Conservation (phyloP, 192 early-diverging fungal genomes). For the Coemansia sp. region DNA sequence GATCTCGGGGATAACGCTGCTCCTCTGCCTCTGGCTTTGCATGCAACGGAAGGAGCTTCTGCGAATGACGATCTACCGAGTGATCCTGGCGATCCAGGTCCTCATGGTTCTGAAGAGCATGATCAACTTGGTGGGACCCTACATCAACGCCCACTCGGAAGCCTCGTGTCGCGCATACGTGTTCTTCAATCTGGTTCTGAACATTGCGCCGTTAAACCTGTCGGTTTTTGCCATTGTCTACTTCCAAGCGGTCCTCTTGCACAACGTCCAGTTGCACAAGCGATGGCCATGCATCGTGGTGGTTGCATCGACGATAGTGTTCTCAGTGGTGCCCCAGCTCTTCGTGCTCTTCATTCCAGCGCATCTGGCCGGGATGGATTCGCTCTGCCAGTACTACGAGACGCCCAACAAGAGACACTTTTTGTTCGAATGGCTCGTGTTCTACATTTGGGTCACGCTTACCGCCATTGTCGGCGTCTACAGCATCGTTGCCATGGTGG, state of each 20-base stretch:
- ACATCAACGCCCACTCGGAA: constrained; percentile 5
- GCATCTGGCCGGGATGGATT: constrained; percentile 10
- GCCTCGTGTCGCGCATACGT: constrained; percentile 19
- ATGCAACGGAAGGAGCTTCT: constrained; percentile 23
- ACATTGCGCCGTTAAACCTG: constrained; percentile 26
- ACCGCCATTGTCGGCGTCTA: constrained; percentile 15
- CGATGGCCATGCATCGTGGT: constrained; percentile 7
- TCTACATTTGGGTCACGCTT: constrained; percentile 37
- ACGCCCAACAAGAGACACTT: constrained; percentile 25
- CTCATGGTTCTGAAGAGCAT: constrained; percentile 17
- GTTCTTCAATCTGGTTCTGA: constrained; percentile 20
- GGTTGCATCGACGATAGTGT: neutral
- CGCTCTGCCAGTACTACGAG: constrained; percentile 24
- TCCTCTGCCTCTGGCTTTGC: constrained; percentile 16
- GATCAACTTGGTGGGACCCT: constrained; percentile 15
- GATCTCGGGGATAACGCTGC: constrained; percentile 13
- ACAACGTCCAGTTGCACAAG: constrained; percentile 14
- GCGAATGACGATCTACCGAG: constrained; percentile 36
- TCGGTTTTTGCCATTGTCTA: constrained; percentile 40
- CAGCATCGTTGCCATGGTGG: constrained; percentile 21
- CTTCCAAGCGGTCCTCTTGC: constrained; percentile 35
- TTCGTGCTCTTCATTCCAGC: constrained; percentile 30
- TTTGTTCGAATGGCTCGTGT: constrained; percentile 45
- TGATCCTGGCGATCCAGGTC: constrained; percentile 32
- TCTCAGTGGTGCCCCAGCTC: constrained; percentile 22